These are phyloP conservation scores for Fonsecaea multimorphosa DNA, from an alignment of 2,329 filamentous ascomycete species.

Conservation along the genomic window DNA sequence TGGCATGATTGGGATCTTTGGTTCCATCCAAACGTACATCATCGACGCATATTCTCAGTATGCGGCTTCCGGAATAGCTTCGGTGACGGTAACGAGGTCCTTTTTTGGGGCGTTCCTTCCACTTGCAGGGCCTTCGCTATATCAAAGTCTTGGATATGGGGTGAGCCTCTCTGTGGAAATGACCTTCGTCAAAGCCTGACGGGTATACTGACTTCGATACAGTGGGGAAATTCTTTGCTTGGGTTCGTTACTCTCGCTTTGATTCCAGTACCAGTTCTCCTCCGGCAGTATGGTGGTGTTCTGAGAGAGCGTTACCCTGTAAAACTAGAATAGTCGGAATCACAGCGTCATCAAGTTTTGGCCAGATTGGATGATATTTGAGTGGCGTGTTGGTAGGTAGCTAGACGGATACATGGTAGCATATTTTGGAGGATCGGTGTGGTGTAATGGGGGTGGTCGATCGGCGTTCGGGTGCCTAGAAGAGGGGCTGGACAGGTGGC, in stretches of 20 bases:
- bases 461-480: background rate
- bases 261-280: conserved; percentile 11
- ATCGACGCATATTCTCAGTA: conserved; percentile 63
- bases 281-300: conserved; percentile 7
- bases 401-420: background rate
- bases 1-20: conserved; percentile 71
- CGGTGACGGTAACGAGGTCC: conserved; percentile 8
- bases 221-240: conserved; percentile 20
- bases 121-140: conserved; percentile 14
- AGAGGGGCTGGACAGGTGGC: no score
- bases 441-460: background rate
- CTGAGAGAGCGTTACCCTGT: conserved; percentile 11
- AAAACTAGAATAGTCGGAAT: background rate
- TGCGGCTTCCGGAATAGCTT: conserved; percentile 46
- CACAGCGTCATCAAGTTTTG: background rate
- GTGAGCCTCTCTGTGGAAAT: background rate
- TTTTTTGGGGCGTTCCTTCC: conserved; percentile 15
- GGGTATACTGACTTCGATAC: conserved; percentile 2
- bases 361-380: background rate
- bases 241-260: conserved; percentile 17
- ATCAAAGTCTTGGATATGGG: conserved; percentile 16
- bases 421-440: background rate
- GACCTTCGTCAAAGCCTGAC: background rate
- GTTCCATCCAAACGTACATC: conserved; percentile 84
- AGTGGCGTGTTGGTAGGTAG: background rate